phyloP scores from a whole-genome alignment of 208 protist species.

The Wallacemonas sp. region DNA sequence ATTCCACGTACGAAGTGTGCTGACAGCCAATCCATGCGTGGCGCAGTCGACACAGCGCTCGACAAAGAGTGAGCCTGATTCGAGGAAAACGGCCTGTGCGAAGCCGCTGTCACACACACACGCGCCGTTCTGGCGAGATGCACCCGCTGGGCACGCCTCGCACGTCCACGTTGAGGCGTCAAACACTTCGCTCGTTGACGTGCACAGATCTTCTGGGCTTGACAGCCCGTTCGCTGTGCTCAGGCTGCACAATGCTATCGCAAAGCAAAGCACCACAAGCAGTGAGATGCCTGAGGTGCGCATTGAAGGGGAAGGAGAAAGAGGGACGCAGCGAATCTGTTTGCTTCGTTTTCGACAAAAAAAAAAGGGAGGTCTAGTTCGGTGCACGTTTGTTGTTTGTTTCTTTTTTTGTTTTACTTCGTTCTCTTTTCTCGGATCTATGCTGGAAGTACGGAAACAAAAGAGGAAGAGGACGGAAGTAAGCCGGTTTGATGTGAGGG shows the following conservation, averaged over 20 bases:
- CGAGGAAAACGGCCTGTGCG: conserved; percentile 12
- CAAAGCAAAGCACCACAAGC: neutral
- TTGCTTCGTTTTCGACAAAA: too few species aligned
- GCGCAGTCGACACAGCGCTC: conserved; percentile 38
- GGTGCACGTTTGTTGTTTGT: too few species aligned
- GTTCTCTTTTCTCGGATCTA: too few species aligned
- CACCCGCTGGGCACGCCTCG: conserved; percentile 16
- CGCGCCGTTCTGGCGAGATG: conserved; percentile 2
- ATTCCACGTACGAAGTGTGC: conserved; percentile 23
- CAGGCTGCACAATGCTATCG: too few species aligned
- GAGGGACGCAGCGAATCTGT: neutral
- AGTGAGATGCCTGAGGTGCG: neutral
- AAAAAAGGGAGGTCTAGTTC: too few species aligned
- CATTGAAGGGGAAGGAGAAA: conserved; percentile 5
- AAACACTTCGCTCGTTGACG: neutral
- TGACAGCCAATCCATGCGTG: conserved; percentile 31
- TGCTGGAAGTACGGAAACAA: too few species aligned
- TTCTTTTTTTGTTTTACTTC: too few species aligned
- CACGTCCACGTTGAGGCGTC: conserved; percentile 9
- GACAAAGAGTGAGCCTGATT: conserved; percentile 6
- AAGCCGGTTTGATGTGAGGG: too few species aligned
- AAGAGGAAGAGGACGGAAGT: too few species aligned
- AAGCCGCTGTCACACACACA: conserved; percentile 41
- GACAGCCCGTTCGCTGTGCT: too few species aligned
- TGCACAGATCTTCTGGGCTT: neutral